Conservation (phyloP, 2,329 filamentous ascomycete species). For the Fusarium camptoceras region DNA sequence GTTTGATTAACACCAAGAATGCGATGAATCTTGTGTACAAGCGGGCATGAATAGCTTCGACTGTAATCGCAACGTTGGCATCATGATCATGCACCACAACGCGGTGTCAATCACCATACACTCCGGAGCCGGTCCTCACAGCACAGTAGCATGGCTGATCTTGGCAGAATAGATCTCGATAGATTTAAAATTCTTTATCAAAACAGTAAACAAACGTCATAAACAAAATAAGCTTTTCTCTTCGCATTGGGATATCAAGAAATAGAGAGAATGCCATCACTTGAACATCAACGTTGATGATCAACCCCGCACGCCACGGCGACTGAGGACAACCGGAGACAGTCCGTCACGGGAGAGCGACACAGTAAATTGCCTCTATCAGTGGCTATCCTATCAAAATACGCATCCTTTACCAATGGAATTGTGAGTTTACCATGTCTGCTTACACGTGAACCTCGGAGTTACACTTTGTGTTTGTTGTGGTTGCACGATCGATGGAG, state of each 20-base stretch:
- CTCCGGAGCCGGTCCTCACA: background rate
- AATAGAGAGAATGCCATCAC: background rate
- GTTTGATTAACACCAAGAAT: background rate
- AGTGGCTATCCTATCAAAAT: slow-evolving; percentile 10
- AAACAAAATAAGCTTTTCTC: background rate
- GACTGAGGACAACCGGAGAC: background rate
- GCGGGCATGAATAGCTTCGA: background rate
- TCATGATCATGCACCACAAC: too few relatives aligned
- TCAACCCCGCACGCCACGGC: background rate
- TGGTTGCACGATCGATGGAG: background rate
- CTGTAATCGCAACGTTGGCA: background rate
- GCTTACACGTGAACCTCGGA: background rate
- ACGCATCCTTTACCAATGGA: background rate
- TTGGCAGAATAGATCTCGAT: too few relatives aligned
- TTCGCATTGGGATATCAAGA: too few relatives aligned
- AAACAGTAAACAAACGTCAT: background rate
- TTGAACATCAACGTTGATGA: background rate
- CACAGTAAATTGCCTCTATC: background rate
- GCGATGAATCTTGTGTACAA: accelerated
- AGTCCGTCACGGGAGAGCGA: slow-evolving; percentile 18
- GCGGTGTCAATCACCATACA: background rate
- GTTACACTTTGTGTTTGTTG: background rate
- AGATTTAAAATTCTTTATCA: background rate
- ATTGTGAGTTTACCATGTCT: background rate
- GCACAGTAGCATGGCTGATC: background rate